Conservation (phyloP, 2,329 filamentous ascomycete species). For the Davidsoniella australis region DNA sequence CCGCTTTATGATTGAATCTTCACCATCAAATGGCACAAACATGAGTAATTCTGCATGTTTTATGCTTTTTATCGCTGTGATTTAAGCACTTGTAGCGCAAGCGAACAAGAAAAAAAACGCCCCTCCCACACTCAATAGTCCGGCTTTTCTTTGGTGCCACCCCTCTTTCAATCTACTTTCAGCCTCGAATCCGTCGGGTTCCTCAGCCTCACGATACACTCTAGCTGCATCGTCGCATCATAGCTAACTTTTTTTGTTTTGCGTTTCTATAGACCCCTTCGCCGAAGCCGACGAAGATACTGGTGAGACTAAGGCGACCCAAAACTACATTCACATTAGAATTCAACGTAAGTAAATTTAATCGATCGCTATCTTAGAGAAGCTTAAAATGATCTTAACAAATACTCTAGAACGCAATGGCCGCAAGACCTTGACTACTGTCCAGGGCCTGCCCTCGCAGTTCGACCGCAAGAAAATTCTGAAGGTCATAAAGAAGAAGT, state of each 20-base stretch:
- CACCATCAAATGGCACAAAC: neutral
- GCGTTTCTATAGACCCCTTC: slow-evolving; percentile 69
- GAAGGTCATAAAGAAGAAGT: slow-evolving; percentile 99
- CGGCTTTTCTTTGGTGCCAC: neutral
- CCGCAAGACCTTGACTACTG: slow-evolving; percentile 99
- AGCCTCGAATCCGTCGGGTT: neutral
- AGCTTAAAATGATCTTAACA: neutral
- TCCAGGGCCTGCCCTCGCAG: slow-evolving; percentile 96
- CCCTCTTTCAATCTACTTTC: neutral
- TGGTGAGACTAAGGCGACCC: slow-evolving; percentile 84
- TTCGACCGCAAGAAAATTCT: slow-evolving; percentile 99
- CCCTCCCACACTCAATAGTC: no score
- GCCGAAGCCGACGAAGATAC: slow-evolving; percentile 99
- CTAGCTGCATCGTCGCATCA: neutral
- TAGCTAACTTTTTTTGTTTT: slow-evolving; percentile 15
- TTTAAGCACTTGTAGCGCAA: no score
- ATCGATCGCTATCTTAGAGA: slow-evolving; percentile 5
- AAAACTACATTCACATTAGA: slow-evolving; percentile 98
- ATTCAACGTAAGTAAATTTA: slow-evolving; percentile 68
- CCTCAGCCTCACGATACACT: neutral
- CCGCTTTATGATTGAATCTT: neutral
- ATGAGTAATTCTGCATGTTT: neutral
- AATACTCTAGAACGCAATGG: slow-evolving; percentile 80
- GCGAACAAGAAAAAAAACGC: no score
- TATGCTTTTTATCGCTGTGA: neutral